Base-by-base conservation (phyloP, 495 filamentous ascomycete species). In the Xylaria acuta region DNA sequence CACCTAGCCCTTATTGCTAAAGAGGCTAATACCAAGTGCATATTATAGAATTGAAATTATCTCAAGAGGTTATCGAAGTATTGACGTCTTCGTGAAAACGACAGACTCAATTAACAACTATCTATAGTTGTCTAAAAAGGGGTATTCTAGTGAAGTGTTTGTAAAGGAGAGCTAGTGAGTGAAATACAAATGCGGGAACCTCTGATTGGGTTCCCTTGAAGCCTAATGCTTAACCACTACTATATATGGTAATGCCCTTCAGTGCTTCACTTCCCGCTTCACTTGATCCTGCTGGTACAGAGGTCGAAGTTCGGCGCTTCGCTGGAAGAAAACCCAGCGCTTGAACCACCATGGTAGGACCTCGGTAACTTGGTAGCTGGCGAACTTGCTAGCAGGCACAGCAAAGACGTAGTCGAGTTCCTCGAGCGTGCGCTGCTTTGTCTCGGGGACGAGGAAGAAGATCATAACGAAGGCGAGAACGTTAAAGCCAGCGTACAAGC, bases 361-460 rank as follows among this genome's bases (percentile, higher is more conserved):
- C 72, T 88, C 84, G 67, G 78, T 86, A 38, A 89, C 40, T 81
- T 96, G 92, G 76, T 94, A 93, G 41, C 72, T 72, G 76, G 87
- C 87, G 77, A 93, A 91, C 45, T 84, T 84, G 54, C 85, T 75
- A 32, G 87, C 91, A 0, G 91, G 91, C 16, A 94, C 91, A 9
- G 89, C 91, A 72, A 94, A 97, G 67, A 97, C 89, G 76, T 94
- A 93, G 81, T 97, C 93, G 47, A 97, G 84, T 78, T 97, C 93
- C 80, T 97, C 93, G 14, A 91, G 83, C 4, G 88, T 89, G 20
- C 86, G 85, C 82, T 90, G 87, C 83, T 92, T 92, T 9, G 90
- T 92, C 82, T 92, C 90, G 9, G 88, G 88, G 36, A 94, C 80
- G 71, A 85, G 87, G 18, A 92, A 84, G 80, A 92, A 92, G 75